Conservation (phyloP, 371 early-diverging fungal genomes). For the Lichtheimia ramosa region DNA sequence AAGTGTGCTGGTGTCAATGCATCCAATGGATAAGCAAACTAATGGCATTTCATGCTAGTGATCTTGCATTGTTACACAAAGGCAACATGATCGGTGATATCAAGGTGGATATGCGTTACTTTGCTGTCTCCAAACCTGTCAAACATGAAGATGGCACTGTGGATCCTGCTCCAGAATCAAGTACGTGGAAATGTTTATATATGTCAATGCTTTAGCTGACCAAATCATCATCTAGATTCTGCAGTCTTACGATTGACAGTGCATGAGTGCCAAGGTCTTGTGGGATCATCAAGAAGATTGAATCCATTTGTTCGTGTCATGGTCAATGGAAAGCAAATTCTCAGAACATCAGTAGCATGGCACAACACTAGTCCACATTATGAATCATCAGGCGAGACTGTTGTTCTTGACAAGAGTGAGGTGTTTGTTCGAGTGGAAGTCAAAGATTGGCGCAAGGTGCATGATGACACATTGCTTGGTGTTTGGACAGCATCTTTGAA, state of each 20-base stretch:
- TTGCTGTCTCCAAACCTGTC: conserved; percentile 60
- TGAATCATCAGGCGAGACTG: conserved; percentile 44
- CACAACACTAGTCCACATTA: conserved; percentile 47
- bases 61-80: conserved; percentile 38
- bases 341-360: conserved; percentile 43
- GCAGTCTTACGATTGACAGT: conserved; percentile 55
- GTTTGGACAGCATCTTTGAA: conserved; percentile 36
- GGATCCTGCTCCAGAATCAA: conserved; percentile 59
- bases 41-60: conserved; percentile 16
- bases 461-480: conserved; percentile 38
- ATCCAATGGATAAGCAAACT: not conserved
- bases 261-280: conserved; percentile 52
- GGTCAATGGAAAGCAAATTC: conserved; percentile 46
- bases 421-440: conserved; percentile 34
- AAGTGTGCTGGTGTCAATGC: not conserved
- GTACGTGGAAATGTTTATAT: conserved; percentile 25
- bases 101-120: conserved; percentile 57
- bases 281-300: conserved; percentile 26
- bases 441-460: conserved; percentile 34
- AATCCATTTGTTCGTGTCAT: conserved; percentile 48
- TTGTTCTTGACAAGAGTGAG: conserved; percentile 43
- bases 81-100: conserved; percentile 54
- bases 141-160: conserved; percentile 40
- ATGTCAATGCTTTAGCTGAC: not conserved
- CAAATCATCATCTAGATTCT: conserved; percentile 25